phyloP scores from a whole-genome alignment of 371 early-diverging fungal species.

The Mortierella sp. region DNA sequence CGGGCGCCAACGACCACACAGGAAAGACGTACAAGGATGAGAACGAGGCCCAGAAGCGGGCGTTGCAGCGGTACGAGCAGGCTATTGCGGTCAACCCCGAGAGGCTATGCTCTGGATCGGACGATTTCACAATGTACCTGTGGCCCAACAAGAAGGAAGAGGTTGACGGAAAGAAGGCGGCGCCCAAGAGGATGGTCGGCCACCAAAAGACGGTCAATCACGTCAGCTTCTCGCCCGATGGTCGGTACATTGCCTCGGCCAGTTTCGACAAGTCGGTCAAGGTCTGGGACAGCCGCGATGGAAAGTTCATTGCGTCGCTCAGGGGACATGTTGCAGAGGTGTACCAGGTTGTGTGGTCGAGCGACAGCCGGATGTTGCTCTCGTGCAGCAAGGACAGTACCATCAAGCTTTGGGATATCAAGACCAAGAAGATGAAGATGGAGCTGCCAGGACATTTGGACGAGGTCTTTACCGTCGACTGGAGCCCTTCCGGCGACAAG shows the following conservation, averaged over 20 bases:
- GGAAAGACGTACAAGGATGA: constrained; percentile 69
- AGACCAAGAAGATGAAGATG: constrained; percentile 86
- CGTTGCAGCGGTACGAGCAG: constrained; percentile 84
- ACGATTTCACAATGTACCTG: constrained; percentile 96
- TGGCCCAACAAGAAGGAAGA: constrained; percentile 77
- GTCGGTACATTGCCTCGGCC: constrained; percentile 92
- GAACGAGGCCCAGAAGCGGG: constrained; percentile 82
- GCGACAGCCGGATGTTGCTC: constrained; percentile 92
- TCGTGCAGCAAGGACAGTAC: constrained; percentile 95
- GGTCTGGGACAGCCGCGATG: constrained; percentile 95
- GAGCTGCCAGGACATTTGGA: constrained; percentile 97
- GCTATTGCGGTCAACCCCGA: constrained; percentile 80
- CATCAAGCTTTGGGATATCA: constrained; percentile 94
- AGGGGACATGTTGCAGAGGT: constrained; percentile 96
- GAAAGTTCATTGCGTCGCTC: constrained; percentile 93
- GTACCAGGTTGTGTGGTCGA: constrained; percentile 94
- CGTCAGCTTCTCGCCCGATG: constrained; percentile 95
- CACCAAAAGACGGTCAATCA: constrained; percentile 98
- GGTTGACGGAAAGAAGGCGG: constrained; percentile 82
- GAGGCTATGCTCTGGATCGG: constrained; percentile 93
- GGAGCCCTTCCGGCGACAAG: constrained; percentile 93
- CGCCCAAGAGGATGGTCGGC: constrained; percentile 89
- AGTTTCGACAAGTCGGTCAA: constrained; percentile 99
- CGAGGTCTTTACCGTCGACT: constrained; percentile 97
- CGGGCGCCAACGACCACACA: constrained; percentile 93